Base-by-base conservation (phyloP, 108 stramenopile genomes). In the Cyclostephanos invisitatus region DNA sequence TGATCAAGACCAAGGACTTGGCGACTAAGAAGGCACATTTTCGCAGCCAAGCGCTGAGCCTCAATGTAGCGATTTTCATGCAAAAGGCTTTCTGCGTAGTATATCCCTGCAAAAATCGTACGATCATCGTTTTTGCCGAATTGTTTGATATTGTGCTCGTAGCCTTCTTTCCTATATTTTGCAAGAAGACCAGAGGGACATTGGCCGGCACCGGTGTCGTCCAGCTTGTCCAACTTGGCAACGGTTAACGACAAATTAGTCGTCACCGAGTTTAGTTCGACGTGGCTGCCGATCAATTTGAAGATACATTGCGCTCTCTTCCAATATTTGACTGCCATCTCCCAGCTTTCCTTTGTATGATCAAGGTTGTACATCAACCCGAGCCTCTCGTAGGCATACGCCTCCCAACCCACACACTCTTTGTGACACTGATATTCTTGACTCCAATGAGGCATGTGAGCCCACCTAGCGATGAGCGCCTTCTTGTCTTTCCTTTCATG, bases 11-110 rank as follows among this genome's bases (percentile, higher is more conserved):
- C 63, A 42, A 44, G 28, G 7, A 64, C 63, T 28, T 35, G 63
- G 20, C 25, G 44, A 35, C 63, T 48, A 24, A 6, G 25, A 14
- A 24, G 9, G 14, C 10, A 14, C 6, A 64, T 17, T 10, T 64
- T 64, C 28, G 40, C 44, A 11, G 36, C 63, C 21, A 64, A 42
- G 25, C 63, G 44, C 63, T 64, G 40, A 42, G 63, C 63, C 44
- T 64, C 63, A 15, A 64, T 42, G 6, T 18, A 9, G 28, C 38
- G n/a, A 6, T n/a, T 64, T 7, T 18, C 38, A 25, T n/a, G 6
- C 44, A 38, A 22, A 7, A 64, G 47, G 3, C 1, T 9, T 17
- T 10, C n/a, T 46, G 40, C 29, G 17, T 27, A 42, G 10, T 7
- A 46, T 27, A 64, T 32, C 5, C 57, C 27, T 58, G 17, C 17